Evolutionary conservation across 495 filamentous ascomycete species (phyloP), one percentile per base, ranked within the genome.

Genomic region (Pyrenula massariospora): DNA sequence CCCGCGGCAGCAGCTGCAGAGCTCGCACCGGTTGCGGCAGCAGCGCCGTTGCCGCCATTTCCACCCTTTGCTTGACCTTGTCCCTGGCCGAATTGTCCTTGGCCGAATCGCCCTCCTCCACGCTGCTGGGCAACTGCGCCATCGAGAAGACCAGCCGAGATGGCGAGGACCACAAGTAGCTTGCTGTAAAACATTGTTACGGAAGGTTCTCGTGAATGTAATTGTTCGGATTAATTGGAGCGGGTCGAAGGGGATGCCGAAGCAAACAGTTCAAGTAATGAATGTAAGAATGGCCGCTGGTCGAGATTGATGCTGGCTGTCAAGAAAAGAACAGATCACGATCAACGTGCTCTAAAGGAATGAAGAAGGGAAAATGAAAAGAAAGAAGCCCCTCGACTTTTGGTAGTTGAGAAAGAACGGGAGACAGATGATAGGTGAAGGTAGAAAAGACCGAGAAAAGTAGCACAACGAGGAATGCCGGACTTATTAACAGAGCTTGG

Each of bases 271-370:
- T 5, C n/a, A 24, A 20, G 20, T 21, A 52, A 52, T 52, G 50
- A 24, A 52, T 3, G 25, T 15, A 50, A 2, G 21, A 55, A 49
- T 5, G 24, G 1, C 23, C 24, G 47, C 8, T 25, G 48, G 52
- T 22, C 31, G 42, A 24, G 25, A 58, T 15, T 22, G 52, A 24
- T 23, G 42, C 21, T 24, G 24, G 19, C 23, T 51, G 3, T 58
- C 50, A 12, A 52, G 52, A 58, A 54, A 12, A 21, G 12, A 22
- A 19, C 15, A 8, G 22, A 23, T 57, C 58, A 60, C 58, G 58
- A 54, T 60, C 58, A 60, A 60, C 58, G 58, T 54, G 58, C 24
- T 23, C 10, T 25, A 22, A 57, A 24, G 20, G 48, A 48, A 50
- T 31, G 24, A 54, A n/a, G 19, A 48, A 0, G 11, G 25, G 25